Evolutionary conservation across 1,284 basidiomycete genomes (phyloP).

Genomic region (Porogramme epimiltina): DNA sequence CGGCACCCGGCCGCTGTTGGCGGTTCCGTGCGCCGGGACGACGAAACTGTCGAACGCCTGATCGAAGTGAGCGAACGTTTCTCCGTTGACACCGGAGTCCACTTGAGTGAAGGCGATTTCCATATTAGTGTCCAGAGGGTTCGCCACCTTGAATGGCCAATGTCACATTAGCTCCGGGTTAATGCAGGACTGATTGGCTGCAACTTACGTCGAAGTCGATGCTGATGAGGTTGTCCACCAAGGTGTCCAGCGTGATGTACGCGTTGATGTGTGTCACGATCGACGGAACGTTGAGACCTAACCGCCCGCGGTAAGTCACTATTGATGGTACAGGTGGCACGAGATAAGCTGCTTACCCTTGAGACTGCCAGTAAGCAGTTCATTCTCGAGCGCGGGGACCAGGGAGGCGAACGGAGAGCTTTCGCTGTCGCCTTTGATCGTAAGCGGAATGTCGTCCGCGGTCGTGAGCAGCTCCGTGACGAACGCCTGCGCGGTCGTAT

Average conservation of each 20-base stretch:
- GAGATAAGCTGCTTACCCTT: conserved; percentile 7
- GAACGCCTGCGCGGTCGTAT: conserved; percentile 59
- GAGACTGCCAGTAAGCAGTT: conserved; percentile 54
- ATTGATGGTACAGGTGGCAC: no score
- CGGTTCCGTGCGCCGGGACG: conserved; percentile 56
- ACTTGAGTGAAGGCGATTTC: conserved; percentile 58
- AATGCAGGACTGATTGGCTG: not conserved
- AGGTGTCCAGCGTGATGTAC: conserved; percentile 48
- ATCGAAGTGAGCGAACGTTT: conserved; percentile 58
- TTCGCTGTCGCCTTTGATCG: conserved; percentile 57
- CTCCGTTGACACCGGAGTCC: conserved; percentile 52
- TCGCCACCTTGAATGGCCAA: conserved; percentile 32
- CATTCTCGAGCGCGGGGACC: conserved; percentile 54
- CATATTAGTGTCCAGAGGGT: conserved; percentile 60
- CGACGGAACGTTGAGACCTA: conserved; percentile 45
- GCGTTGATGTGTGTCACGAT: conserved; percentile 50
- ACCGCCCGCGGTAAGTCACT: conserved; percentile 26
- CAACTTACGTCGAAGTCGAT: conserved; percentile 55
- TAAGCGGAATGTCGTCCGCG: conserved; percentile 46
- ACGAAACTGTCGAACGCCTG: conserved; percentile 55
- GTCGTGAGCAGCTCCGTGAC: conserved; percentile 53
- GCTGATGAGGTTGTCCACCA: conserved; percentile 52
- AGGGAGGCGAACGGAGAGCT: conserved; percentile 71
- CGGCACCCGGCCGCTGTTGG: conserved; percentile 54
- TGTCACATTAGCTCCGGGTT: not conserved